Conservation (phyloP, 768 basidiomycete genomes). For the Neoboletus magnificus region DNA sequence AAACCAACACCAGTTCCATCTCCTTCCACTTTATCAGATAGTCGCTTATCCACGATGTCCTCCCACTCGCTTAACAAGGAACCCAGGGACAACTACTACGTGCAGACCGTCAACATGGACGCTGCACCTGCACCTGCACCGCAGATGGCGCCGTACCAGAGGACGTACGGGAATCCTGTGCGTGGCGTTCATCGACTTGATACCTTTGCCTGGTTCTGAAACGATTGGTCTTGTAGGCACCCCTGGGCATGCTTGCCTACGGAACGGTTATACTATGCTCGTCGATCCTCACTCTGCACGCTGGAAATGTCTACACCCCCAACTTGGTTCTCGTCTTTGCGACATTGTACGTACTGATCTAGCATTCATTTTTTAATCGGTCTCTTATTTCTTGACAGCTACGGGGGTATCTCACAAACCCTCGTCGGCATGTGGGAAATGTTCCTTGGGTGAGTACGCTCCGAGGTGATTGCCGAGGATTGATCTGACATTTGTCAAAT, state of each 20-base stretch:
- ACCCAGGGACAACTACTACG: conserved; percentile 23
- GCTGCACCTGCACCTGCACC: conserved; percentile 9
- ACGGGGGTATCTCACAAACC: conserved; percentile 30
- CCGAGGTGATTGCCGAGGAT: background rate
- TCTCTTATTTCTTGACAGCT: conserved; percentile 13
- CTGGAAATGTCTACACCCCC: conserved; percentile 17
- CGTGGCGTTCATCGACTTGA: background rate
- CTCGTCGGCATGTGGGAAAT: conserved; percentile 33
- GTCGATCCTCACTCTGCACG: conserved; percentile 23
- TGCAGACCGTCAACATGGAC: conserved; percentile 26
- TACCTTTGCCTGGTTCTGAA: background rate
- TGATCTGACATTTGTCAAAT: conserved; percentile 6
- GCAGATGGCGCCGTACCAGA: conserved; percentile 26
- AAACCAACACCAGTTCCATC: background rate
- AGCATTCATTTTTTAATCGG: background rate
- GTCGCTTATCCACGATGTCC: background rate
- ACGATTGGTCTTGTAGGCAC: conserved; percentile 15
- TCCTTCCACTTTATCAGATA: too few relatives aligned
- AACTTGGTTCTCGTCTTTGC: conserved; percentile 30
- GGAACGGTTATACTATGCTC: conserved; percentile 31
- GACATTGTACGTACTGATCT: conserved; percentile 18
- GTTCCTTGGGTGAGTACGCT: conserved; percentile 25
- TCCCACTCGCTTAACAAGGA: conserved; percentile 23
- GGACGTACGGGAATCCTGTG: conserved; percentile 27
- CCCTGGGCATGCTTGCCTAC: conserved; percentile 29